A percentile compares a stretch with the other conserved stretches of the same genome.
Conservation (phyloP, 768 basidiomycete genomes). For the Multifurca ochricompacta region DNA sequence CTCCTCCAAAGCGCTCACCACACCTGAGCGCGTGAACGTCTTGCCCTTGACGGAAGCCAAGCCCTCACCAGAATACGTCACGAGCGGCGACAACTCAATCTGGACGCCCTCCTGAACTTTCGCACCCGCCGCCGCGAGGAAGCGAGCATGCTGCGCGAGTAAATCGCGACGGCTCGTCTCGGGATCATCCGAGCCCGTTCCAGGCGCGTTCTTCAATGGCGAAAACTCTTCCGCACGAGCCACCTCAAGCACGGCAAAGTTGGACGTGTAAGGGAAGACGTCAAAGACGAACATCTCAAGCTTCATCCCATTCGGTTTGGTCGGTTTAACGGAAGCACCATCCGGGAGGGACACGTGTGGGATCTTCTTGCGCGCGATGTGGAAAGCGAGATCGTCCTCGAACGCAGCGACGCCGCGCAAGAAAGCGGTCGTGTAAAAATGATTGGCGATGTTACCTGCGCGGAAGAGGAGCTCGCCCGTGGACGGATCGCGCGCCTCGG, state of each 20-base stretch:
- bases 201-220: constrained; percentile 95
- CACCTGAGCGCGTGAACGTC: constrained; percentile 67
- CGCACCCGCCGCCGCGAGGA: constrained; percentile 76
- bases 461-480: constrained; percentile 81
- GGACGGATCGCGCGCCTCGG: constrained; percentile 60
- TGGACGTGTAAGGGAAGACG: constrained; percentile 87
- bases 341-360: constrained; percentile 64
- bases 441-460: constrained; percentile 96
- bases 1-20: constrained; percentile 57
- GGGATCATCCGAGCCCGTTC: constrained; percentile 83
- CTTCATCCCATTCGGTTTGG: constrained; percentile 97
- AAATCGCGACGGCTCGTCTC: constrained; percentile 87
- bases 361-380: constrained; percentile 98
- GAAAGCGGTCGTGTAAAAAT: constrained; percentile 90
- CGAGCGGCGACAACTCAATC: constrained; percentile 84
- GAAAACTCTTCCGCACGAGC: constrained; percentile 87
- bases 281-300: constrained; percentile 98
- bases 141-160: constrained; percentile 78
- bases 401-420: constrained; percentile 71
- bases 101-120: constrained; percentile 63
- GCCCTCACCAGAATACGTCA: constrained; percentile 91
- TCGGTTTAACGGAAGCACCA: constrained; percentile 69
- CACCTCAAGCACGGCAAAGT: constrained; percentile 84
- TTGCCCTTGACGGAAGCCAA: constrained; percentile 72
- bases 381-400: constrained; percentile 87